Evolutionary conservation across 2,329 filamentous ascomycete species (phyloP).

Genomic region (Aspergillus japonicus): DNA sequence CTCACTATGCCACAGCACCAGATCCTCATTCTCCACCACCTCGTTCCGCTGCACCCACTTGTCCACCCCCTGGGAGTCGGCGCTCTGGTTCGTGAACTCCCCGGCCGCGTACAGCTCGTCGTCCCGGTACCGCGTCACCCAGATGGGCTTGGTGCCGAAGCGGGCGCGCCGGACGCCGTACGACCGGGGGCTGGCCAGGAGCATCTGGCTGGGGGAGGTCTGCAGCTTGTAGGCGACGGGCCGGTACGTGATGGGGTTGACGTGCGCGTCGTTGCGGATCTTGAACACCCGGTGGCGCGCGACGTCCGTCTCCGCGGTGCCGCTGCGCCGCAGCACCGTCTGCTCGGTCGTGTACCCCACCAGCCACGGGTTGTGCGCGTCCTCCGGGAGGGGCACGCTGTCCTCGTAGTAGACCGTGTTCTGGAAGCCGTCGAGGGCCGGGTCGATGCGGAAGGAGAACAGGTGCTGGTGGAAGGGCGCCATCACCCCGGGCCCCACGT

Average conservation of each 20-base stretch:
- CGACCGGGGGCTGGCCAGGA: constrained; percentile 48
- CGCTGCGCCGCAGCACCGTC: constrained; percentile 48
- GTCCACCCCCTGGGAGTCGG: constrained; percentile 54
- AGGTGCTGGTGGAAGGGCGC: constrained; percentile 74
- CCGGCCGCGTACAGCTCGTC: constrained; percentile 54
- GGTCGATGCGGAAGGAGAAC: constrained; percentile 66
- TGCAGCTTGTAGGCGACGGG: constrained; percentile 52
- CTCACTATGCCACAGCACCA: constrained; percentile 42
- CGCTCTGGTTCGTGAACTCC: constrained; percentile 53
- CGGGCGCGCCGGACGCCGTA: constrained; percentile 49
- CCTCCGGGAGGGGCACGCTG: constrained; percentile 51
- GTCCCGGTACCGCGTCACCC: constrained; percentile 55
- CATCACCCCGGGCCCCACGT: constrained; percentile 68
- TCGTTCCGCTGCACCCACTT: constrained; percentile 51
- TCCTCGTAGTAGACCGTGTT: constrained; percentile 59
- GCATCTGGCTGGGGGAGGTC: constrained; percentile 49
- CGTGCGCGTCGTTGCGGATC: constrained; percentile 50
- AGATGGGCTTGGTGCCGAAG: constrained; percentile 55
- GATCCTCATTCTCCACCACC: constrained; percentile 48
- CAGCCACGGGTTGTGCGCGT: constrained; percentile 59
- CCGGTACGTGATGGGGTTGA: constrained; percentile 48
- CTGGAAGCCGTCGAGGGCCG: constrained; percentile 57
- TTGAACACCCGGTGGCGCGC: constrained; percentile 52
- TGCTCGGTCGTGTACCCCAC: constrained; percentile 61
- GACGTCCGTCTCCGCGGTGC: constrained; percentile 54